These are phyloP conservation scores for Kwoniella heveanensis DNA, from an alignment of 768 basidiomycete species.

Conservation along the genomic window DNA sequence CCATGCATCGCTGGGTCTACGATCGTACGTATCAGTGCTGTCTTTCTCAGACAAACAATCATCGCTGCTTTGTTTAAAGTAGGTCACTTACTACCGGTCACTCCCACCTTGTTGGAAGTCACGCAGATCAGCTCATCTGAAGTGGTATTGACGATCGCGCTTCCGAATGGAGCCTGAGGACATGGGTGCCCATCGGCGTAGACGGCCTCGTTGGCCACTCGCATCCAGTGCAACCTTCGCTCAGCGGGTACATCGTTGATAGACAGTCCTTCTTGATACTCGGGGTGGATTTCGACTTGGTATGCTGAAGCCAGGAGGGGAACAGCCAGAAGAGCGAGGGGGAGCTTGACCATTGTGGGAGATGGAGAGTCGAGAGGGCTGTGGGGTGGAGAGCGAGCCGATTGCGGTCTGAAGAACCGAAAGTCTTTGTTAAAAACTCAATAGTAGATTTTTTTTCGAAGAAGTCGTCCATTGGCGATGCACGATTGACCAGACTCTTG, in stretches of 20 bases:
- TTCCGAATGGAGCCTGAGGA: slow-evolving; percentile 40
- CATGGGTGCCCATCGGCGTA: slow-evolving; percentile 46
- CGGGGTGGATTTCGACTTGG: slow-evolving; percentile 37
- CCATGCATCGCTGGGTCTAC: slow-evolving; percentile 46
- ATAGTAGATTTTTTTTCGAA: too few species aligned
- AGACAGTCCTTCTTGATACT: slow-evolving; percentile 31
- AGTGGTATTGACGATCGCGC: slow-evolving; percentile 46
- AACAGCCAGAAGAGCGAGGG: slow-evolving; percentile 5
- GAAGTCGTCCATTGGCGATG: too few species aligned
- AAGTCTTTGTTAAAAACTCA: too few species aligned
- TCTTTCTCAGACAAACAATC: too few species aligned
- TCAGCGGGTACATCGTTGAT: slow-evolving; percentile 38
- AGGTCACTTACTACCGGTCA: slow-evolving; percentile 36
- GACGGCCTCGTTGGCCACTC: slow-evolving; percentile 37
- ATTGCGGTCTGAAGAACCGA: too few species aligned
- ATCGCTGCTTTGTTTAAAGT: too few species aligned
- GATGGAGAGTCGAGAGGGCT: too few species aligned
- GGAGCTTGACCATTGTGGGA: not conserved
- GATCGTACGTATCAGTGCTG: too few species aligned
- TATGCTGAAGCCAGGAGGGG: slow-evolving; percentile 14
- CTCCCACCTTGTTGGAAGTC: slow-evolving; percentile 39
- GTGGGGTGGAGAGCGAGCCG: too few species aligned
- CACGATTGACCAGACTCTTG: too few species aligned
- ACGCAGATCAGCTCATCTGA: slow-evolving; percentile 46
- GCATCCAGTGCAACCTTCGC: slow-evolving; percentile 33